A percentile compares a stretch with the other conserved stretches of the same genome.
These are phyloP conservation scores for Coniochaeta hoffmannii DNA, from an alignment of 2,329 filamentous ascomycete genomes.

Conservation along the genomic window DNA sequence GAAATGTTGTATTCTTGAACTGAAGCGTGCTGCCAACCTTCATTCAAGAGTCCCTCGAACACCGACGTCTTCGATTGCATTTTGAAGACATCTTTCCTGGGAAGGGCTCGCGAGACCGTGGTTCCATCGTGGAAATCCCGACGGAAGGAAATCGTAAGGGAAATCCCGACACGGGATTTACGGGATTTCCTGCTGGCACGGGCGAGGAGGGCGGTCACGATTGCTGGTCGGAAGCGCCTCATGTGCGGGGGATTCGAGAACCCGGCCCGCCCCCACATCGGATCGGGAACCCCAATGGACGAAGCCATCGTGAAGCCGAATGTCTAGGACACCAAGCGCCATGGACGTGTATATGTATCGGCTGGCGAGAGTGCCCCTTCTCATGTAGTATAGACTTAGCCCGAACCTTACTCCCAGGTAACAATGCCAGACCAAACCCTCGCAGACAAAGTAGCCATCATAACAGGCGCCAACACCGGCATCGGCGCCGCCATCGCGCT, in stretches of 20 bases:
- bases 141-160: no score
- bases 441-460: slow-evolving; percentile 41
- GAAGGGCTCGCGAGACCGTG: no score
- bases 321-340: neutral
- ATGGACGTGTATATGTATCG: neutral
- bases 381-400: neutral
- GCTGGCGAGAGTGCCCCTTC: no score
- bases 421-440: slow-evolving; percentile 8
- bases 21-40: no score
- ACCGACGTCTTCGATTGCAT: no score
- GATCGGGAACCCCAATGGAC: neutral
- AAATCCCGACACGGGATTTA: no score
- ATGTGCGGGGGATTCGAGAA: neutral
- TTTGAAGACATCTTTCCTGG: no score
- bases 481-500: slow-evolving; percentile 36
- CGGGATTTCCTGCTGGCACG: no score
- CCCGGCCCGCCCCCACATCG: neutral
- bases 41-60: no score
- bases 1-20: no score
- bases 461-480: slow-evolving; percentile 35
- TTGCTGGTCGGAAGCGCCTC: neutral
- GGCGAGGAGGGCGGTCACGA: neutral
- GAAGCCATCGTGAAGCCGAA: neutral
- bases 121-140: no score
- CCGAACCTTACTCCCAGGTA: neutral